Base-by-base conservation (phyloP, 805 yeast species). In the Saccharomyces jurei region DNA sequence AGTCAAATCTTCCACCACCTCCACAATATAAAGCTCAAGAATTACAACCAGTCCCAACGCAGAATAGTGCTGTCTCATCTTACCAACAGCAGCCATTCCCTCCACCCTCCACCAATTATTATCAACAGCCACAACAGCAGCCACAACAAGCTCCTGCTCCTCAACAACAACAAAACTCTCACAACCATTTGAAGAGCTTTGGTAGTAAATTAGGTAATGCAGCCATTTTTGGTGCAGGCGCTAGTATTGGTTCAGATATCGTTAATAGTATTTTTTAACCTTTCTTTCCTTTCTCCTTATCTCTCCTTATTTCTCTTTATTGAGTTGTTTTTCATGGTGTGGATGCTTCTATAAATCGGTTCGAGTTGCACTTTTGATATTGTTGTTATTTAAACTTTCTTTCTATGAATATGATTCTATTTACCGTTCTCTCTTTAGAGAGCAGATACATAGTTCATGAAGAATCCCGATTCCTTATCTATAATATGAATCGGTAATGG, bases 141-240 rank as follows among this genome's bases (percentile, higher is more conserved):
- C 74, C 65, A 44, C 72, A 63, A 52, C 71, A 60, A 55, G 67
- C 57, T 25, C 71, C 60, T 49, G 71, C 62, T 27, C 73, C 64
- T 50, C 72, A 62, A 48, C 73, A 63, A 51, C 31, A 29, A 29
- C 31, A 72, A 31, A 72, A 70, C 31, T 60, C 66, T 11, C 58
- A 60, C 50, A 69, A 68, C 22, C 66, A 62, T 22, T 59, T 84
- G 55, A 81, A 81, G 70, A 84, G 79, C 64, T 81, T 88, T 61
- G 95, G 95, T 27, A 78, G 87, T 58, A 86, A 88, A 71, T 73
- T 91, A 56, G 96, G 96, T 56, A 83, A 89, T 61, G 95, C 97
- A n/a, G 91, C 95, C 36, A 81, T 91, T 50, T 92, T 89, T 60
- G 97, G 97, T 71, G 97, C 96, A 9, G 98, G 98, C 76, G 96